Evolutionary conservation across 768 basidiomycete genomes (phyloP), one percentile per base, ranked within the genome.

Genomic region (Coprinopsis cinerea): DNA sequence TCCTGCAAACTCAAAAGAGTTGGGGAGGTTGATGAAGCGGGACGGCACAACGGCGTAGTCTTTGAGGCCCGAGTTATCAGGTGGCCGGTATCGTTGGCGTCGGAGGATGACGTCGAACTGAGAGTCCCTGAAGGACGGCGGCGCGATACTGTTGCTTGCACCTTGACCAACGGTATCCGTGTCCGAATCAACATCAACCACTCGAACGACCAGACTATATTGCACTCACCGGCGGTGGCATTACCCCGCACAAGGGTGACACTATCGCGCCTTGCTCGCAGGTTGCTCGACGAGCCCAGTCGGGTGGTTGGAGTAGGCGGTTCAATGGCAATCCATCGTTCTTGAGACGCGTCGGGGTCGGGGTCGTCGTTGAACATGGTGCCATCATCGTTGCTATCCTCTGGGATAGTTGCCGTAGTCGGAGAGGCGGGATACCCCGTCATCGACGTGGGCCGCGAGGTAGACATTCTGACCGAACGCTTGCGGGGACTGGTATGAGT

Each of bases 1-100:
- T 2, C 84, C 85, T 0, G 85, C 78, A 55, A 88, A 88, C 56
- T 85, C 83, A 53, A 85, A 84, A 32, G 79, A 73, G 57, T 79
- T 77, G 13, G 75, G 64, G 30, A 87, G 73, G 53, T 83, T 75
- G 22, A 81, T 61, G 58, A 83, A 84, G 30, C 81, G 76, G 4
- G 84, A 83, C 3, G 80, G 81, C 3, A 73, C 57, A 30, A 68
- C 56, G 4, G 60, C 61, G 5, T 60, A 42, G 17, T 59, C 44
- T 53, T 77, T 76, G 17, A 69, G 62, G 1, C 71, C 67, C 36
- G 75, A 74, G 25, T 72, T 72, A 34, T 70, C 67, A 14, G 58
- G 61, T 1, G 78, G 72, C 6, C 77, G 74, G 32, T 65, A 60
- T 13, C 79, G 72, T 56, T 83, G 82, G n/a, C 80, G 72, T 15